Conservation (phyloP, 441 rosid genomes). For the Manihot esculenta region DNA sequence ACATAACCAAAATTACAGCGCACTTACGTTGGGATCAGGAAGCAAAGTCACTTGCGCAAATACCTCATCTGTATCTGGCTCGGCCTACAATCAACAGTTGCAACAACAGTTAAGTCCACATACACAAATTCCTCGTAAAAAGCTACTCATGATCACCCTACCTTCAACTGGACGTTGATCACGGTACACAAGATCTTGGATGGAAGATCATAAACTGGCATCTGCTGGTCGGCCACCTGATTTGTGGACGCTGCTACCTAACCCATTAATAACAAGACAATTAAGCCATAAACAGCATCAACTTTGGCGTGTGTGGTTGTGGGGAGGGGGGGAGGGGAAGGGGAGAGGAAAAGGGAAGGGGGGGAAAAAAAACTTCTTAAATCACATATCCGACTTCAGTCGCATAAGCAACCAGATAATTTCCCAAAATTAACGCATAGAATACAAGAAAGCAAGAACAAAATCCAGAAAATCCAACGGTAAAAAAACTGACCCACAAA, state of each 20-base stretch:
- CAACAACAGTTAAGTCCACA: not conserved
- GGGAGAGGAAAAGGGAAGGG: too few species aligned
- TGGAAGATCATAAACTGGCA: slow-evolving; percentile 86
- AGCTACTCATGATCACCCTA: slow-evolving; percentile 21
- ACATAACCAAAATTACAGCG: not conserved
- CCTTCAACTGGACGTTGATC: slow-evolving; percentile 78
- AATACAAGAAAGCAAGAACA: not conserved
- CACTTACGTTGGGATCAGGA: slow-evolving; percentile 62
- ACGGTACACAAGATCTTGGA: slow-evolving; percentile 86
- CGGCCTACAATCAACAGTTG: slow-evolving; percentile 53
- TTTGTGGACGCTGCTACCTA: slow-evolving; percentile 97
- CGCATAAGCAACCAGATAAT: not conserved
- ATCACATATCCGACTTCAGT: not conserved
- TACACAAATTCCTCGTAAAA: not conserved
- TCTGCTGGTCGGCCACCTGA: slow-evolving; percentile 83
- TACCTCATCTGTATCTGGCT: slow-evolving; percentile 92
- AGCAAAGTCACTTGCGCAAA: slow-evolving; percentile 91
- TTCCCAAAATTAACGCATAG: not conserved
- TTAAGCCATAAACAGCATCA: not conserved
- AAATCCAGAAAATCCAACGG: not conserved
- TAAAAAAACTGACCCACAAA: not conserved
- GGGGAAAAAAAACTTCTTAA: not conserved
- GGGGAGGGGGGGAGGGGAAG: too few species aligned
- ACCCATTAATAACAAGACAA: slow-evolving; percentile 15
- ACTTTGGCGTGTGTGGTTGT: too few species aligned